These are phyloP conservation scores for Cryptosporidium viatorum DNA, from an alignment of 169 alveolate species.

Conservation along the genomic window DNA sequence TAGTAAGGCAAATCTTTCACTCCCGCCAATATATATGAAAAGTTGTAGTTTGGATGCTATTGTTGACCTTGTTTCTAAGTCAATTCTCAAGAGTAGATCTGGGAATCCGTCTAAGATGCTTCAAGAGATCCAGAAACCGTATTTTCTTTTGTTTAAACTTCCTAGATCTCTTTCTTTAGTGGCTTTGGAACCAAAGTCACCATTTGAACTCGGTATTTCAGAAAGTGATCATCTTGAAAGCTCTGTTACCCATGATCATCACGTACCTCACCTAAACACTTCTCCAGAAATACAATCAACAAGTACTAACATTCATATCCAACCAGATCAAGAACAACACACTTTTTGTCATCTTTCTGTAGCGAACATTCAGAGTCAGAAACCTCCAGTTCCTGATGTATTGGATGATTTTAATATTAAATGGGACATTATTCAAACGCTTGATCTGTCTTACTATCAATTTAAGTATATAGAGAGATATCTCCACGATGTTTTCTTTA, in stretches of 20 bases:
- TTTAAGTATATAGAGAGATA: slow-evolving; percentile 32
- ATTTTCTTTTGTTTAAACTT: slow-evolving; percentile 30
- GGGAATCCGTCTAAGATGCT: background rate
- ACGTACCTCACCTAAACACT: background rate
- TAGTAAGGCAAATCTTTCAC: slow-evolving; percentile 21
- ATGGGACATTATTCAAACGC: slow-evolving; percentile 28
- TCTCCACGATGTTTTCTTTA: slow-evolving; percentile 50
- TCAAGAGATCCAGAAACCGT: slow-evolving; percentile 45
- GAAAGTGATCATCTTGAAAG: background rate
- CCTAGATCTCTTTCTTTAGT: slow-evolving; percentile 36
- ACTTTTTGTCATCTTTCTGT: background rate
- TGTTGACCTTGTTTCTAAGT: slow-evolving; percentile 49
- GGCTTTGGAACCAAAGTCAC: slow-evolving; percentile 29
- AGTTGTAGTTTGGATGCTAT: slow-evolving; percentile 52
- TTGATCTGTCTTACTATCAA: slow-evolving; percentile 41
- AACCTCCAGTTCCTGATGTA: background rate
- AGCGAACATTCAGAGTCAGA: background rate
- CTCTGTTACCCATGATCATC: background rate
- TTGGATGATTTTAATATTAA: slow-evolving; percentile 8
- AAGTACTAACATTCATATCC: background rate
- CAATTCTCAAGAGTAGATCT: slow-evolving; percentile 30
- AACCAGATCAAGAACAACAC: background rate
- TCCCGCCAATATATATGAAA: slow-evolving; percentile 43
- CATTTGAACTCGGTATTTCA: slow-evolving; percentile 1
- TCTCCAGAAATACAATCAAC: background rate